Evolutionary conservation across 2,329 filamentous ascomycete species (phyloP).

Genomic region (Xylariaceae sp.): DNA sequence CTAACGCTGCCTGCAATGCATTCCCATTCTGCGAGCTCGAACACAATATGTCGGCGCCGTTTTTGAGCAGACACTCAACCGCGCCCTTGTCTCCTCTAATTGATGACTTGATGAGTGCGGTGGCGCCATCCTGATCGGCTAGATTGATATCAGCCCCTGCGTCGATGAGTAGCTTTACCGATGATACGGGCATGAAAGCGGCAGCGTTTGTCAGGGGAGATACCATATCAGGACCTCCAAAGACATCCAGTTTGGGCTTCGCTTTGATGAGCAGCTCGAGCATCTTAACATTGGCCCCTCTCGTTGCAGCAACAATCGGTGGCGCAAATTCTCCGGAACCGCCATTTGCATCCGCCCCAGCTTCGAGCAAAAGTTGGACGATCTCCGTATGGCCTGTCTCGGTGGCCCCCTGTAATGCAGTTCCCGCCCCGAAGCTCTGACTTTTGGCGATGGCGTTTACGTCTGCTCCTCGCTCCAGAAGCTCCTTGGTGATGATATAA

Average conservation of each 20-base stretch:
- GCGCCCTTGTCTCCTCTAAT: slow-evolving; percentile 30
- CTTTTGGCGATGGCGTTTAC: slow-evolving; percentile 31
- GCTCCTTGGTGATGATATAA: slow-evolving; percentile 31
- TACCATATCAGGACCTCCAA: slow-evolving; percentile 31
- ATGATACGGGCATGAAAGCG: slow-evolving; percentile 29
- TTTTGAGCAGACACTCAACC: slow-evolving; percentile 32
- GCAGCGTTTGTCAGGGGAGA: slow-evolving; percentile 37
- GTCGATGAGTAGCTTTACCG: slow-evolving; percentile 31
- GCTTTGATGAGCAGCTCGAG: slow-evolving; percentile 33
- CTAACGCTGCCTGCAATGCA: slow-evolving; percentile 30
- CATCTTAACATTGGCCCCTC: slow-evolving; percentile 32
- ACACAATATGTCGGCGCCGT: slow-evolving; percentile 34
- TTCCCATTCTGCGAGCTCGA: slow-evolving; percentile 28
- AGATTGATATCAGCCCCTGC: slow-evolving; percentile 37
- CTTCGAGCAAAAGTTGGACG: slow-evolving; percentile 35
- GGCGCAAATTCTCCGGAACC: slow-evolving; percentile 32
- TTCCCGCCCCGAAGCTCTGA: slow-evolving; percentile 31
- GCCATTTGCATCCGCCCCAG: slow-evolving; percentile 35
- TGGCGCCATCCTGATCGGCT: slow-evolving; percentile 32
- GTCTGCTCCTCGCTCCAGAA: slow-evolving; percentile 33
- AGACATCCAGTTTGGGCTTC: slow-evolving; percentile 34
- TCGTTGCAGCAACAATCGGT: slow-evolving; percentile 36
- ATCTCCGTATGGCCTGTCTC: slow-evolving; percentile 34
- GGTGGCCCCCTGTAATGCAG: slow-evolving; percentile 37
- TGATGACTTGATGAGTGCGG: slow-evolving; percentile 36